phyloP scores from a whole-genome alignment of 192 early-diverging fungal genomes.

The Mortierella claussenii region DNA sequence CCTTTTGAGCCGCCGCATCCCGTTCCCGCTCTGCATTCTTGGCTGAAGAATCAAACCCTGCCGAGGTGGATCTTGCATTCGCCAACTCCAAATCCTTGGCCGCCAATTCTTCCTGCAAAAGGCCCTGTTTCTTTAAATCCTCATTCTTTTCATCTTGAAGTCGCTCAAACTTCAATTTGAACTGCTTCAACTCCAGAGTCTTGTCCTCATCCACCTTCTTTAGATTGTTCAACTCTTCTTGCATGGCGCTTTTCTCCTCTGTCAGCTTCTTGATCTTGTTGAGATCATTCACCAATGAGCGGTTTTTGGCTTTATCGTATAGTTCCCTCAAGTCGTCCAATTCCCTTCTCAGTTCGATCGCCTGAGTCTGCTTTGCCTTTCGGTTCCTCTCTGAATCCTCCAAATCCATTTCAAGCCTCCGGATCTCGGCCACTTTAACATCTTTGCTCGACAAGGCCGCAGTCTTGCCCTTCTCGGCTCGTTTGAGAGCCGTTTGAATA shows the following conservation, averaged over 20 bases:
- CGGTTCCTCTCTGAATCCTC: background rate
- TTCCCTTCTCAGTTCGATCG: conserved; percentile 8
- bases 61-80: background rate
- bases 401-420: background rate
- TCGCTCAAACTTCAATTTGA: background rate
- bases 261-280: conserved; percentile 10
- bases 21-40: conserved; percentile 18
- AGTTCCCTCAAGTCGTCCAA: conserved; percentile 4
- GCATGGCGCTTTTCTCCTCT: background rate
- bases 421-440: background rate
- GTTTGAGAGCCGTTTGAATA: conserved; percentile 1
- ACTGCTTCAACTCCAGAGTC: background rate
- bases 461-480: conserved; percentile 20
- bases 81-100: conserved; percentile 19
- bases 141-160: conserved; percentile 30
- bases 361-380: background rate
- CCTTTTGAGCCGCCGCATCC: background rate
- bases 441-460: conserved; percentile 2
- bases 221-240: background rate
- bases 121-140: background rate
- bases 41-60: conserved; percentile 11
- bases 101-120: conserved; percentile 23
- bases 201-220: conserved; percentile 3
- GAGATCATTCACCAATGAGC: background rate
- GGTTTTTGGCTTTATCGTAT: conserved; percentile 1